Percentiles rank a stretch among this genome's conserved stretches.
Evolutionary conservation across 345 rosid genomes (phyloP).

Genomic region (Acer campestre): DNA sequence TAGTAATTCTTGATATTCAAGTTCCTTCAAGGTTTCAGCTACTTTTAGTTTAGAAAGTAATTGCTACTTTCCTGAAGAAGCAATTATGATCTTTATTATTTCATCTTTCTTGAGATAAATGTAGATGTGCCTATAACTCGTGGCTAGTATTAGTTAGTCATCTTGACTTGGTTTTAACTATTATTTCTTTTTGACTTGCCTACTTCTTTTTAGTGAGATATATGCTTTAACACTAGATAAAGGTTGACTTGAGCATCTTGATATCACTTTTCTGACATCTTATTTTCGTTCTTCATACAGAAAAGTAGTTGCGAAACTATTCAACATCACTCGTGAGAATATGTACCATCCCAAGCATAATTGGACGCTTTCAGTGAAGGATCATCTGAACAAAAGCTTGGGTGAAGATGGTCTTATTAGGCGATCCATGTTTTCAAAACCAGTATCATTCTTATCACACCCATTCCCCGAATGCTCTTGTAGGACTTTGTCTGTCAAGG

Average conservation of each 20-base stretch:
- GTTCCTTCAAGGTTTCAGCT: background rate
- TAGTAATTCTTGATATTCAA: background rate
- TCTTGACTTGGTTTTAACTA: background rate
- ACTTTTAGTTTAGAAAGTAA: background rate
- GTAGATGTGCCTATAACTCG: background rate
- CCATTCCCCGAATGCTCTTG: conserved; percentile 98
- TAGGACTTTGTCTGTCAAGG: conserved; percentile 54
- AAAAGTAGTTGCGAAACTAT: conserved; percentile 58
- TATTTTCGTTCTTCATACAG: conserved; percentile 43
- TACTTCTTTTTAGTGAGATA: background rate
- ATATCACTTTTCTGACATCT: background rate
- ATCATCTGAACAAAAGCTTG: conserved; percentile 88
- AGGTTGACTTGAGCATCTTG: conserved; percentile 5
- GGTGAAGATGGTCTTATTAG: conserved; percentile 71
- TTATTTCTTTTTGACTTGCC: background rate
- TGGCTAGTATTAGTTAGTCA: background rate
- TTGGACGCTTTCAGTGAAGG: conserved; percentile 74
- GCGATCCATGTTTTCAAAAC: conserved; percentile 69
- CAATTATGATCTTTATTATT: background rate
- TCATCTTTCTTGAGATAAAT: background rate
- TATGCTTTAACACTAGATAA: background rate
- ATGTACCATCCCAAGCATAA: conserved; percentile 75
- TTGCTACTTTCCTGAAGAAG: background rate
- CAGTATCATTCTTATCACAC: conserved; percentile 72
- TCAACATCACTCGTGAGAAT: conserved; percentile 61